phyloP scores from a whole-genome alignment of 352 stramenopile species.

The Blastocystis sp. region DNA sequence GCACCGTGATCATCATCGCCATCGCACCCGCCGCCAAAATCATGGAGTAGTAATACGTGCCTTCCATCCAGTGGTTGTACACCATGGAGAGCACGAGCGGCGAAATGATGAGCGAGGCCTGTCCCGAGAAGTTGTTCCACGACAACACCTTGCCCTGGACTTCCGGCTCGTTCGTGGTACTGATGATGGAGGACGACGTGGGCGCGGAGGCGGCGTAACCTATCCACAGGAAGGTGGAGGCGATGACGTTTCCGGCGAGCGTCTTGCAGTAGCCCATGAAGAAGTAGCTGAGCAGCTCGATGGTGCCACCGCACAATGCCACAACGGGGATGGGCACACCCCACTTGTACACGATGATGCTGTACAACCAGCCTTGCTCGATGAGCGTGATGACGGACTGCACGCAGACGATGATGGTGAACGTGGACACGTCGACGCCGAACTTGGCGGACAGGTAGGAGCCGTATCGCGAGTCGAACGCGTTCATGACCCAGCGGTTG shows the following conservation, averaged over 20 bases:
- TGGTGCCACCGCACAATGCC: constrained; percentile 1
- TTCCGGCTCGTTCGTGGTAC: constrained; percentile 32
- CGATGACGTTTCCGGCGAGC: not conserved
- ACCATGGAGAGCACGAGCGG: constrained; percentile 1
- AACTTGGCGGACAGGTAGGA: constrained; percentile 40
- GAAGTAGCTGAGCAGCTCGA: constrained; percentile 17
- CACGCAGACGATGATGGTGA: not conserved
- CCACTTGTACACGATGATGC: not conserved
- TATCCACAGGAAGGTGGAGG: not conserved
- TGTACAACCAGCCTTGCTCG: constrained; percentile 11
- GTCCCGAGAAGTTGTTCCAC: constrained; percentile 18
- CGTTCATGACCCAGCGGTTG: constrained; percentile 38
- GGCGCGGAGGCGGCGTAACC: not conserved
- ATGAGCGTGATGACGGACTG: not conserved
- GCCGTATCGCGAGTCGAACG: constrained; percentile 57
- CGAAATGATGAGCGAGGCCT: not conserved
- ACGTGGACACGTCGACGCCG: not conserved
- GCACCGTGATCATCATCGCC: not conserved
- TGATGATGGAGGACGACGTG: constrained; percentile 23
- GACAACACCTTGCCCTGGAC: constrained; percentile 33
- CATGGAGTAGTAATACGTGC: constrained; percentile 27
- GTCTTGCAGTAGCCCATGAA: not conserved
- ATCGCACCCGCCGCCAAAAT: not conserved
- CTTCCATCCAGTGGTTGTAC: not conserved
- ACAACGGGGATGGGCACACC: constrained; percentile 2